Conservation (phyloP, 208 protist genomes). For the Trypanosoma mega region DNA sequence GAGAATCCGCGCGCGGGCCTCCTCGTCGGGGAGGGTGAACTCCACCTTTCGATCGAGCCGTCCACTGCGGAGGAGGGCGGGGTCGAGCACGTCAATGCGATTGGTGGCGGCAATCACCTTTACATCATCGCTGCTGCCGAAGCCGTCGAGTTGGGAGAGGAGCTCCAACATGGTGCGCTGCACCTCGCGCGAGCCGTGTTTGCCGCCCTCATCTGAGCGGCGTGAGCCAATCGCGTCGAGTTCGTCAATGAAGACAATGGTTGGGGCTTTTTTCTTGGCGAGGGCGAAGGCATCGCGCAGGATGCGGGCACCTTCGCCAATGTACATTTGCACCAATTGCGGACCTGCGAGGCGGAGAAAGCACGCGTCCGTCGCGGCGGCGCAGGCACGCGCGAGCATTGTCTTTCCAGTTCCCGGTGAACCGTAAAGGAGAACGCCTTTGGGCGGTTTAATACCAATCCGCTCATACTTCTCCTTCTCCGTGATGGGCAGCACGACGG, state of each 20-base stretch:
- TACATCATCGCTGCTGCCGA: slow-evolving; percentile 95
- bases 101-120: slow-evolving; percentile 99
- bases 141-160: slow-evolving; percentile 99
- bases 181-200: slow-evolving; percentile 98
- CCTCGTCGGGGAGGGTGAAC: slow-evolving; percentile 99
- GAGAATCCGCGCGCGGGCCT: slow-evolving; percentile 97
- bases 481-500: slow-evolving; percentile 99
- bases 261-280: slow-evolving; percentile 99
- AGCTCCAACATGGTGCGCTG: slow-evolving; percentile 99
- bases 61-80: slow-evolving; percentile 99
- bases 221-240: slow-evolving; percentile 99
- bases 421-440: slow-evolving; percentile 97
- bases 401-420: slow-evolving; percentile 98
- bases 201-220: slow-evolving; percentile 95
- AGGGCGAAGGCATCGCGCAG: slow-evolving; percentile 99
- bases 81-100: slow-evolving; percentile 99
- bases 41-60: slow-evolving; percentile 99
- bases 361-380: slow-evolving; percentile 98
- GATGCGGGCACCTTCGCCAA: slow-evolving; percentile 99
- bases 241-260: slow-evolving; percentile 99
- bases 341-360: slow-evolving; percentile 99
- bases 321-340: slow-evolving; percentile 98
- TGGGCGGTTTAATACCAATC: slow-evolving; percentile 99
- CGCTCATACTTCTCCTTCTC: slow-evolving; percentile 98
- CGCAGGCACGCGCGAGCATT: slow-evolving; percentile 98